Evolutionary conservation across 176 grass and related monocot species (phyloP).

Genomic region (Phyllostachys edulis): DNA sequence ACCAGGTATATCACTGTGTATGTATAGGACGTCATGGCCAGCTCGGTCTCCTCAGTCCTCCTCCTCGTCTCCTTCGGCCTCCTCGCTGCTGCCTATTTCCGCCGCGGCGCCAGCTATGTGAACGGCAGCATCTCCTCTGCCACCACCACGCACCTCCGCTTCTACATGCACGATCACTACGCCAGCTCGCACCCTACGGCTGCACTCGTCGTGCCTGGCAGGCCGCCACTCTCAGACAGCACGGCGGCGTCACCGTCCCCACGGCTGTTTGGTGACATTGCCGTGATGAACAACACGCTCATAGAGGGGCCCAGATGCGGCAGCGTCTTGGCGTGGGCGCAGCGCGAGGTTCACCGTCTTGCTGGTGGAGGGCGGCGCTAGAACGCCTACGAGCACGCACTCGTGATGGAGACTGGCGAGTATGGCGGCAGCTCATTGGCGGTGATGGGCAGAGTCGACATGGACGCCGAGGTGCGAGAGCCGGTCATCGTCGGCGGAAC

Average conservation of each 20-base stretch:
- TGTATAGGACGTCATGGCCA: not conserved
- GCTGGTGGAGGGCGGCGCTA: conserved; percentile 32
- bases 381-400: conserved; percentile 24
- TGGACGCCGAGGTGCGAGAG: conserved; percentile 30
- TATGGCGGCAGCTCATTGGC: conserved; percentile 38
- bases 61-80: not conserved
- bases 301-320: not conserved
- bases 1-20: too few species aligned
- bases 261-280: conserved; percentile 28
- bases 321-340: not conserved
- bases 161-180: conserved; percentile 56
- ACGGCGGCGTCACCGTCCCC: not conserved
- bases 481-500: conserved; percentile 51
- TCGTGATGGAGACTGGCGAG: conserved; percentile 38
- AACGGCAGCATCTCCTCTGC: not conserved
- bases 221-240: not conserved
- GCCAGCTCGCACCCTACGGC: conserved; percentile 26
- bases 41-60: not conserved
- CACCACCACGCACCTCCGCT: conserved; percentile 33
- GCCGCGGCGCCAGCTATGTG: too few species aligned
- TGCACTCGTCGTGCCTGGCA: conserved; percentile 19
- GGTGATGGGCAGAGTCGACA: conserved; percentile 35
- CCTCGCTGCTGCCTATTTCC: not conserved
- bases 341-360: conserved; percentile 32
- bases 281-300: conserved; percentile 33